phyloP scores from a whole-genome alignment of 2,329 filamentous ascomycete species.

The Ophiocordyceps robertsii region DNA sequence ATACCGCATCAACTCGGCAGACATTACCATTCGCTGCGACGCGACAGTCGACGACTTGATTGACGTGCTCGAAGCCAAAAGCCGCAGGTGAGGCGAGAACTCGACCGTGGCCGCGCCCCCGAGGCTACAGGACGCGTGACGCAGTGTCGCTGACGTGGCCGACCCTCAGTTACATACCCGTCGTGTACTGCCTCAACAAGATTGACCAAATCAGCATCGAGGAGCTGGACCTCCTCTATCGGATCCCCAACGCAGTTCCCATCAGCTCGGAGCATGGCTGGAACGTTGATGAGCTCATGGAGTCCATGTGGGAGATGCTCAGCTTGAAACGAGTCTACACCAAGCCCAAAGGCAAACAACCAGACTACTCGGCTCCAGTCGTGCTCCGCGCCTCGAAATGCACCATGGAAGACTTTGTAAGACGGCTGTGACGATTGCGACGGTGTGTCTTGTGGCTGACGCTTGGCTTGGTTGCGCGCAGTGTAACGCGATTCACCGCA shows the following conservation, averaged over 20 bases:
- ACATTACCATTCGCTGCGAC: conserved; percentile 95
- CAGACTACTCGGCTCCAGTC: conserved; percentile 84
- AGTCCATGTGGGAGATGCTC: conserved; percentile 97
- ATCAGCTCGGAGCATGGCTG: conserved; percentile 97
- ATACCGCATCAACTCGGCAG: conserved; percentile 90
- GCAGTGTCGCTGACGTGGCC: not conserved
- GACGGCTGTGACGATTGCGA: conserved; percentile 21
- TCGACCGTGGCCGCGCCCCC: no score
- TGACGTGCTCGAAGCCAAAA: conserved; percentile 88
- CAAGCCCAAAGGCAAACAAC: conserved; percentile 90
- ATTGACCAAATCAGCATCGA: conserved; percentile 97
- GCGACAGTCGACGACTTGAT: conserved; percentile 96
- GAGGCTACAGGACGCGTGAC: not conserved
- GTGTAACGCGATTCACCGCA: conserved; percentile 97
- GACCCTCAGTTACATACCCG: conserved; percentile 76
- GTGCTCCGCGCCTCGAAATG: conserved; percentile 72
- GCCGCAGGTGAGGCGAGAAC: conserved; percentile 34
- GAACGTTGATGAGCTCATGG: conserved; percentile 95
- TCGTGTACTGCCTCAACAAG: conserved; percentile 98
- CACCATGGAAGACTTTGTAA: conserved; percentile 94
- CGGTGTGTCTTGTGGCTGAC: not conserved
- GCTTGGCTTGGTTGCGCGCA: conserved; percentile 30
- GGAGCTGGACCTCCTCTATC: conserved; percentile 88
- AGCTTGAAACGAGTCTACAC: conserved; percentile 88
- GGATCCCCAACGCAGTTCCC: conserved; percentile 91